Evolutionary conservation across 768 basidiomycete species (phyloP), one percentile per base, ranked within the genome.

Genomic region (Tylopilus rubrobrunneus): DNA sequence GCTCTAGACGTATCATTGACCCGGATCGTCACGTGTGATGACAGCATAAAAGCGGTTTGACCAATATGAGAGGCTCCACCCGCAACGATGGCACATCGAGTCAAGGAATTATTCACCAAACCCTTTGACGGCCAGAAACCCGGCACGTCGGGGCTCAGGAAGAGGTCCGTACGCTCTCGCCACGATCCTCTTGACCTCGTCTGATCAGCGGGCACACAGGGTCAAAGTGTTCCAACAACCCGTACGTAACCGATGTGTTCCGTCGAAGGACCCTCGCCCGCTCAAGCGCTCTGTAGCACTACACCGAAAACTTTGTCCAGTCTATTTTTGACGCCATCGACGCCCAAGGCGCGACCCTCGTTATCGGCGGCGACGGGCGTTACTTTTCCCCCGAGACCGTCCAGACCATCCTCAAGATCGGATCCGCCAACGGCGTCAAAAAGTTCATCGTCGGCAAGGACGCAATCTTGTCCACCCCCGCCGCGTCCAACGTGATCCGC

Each of bases 201-300:
- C 59, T 70, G 57, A 64, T 49, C 55, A 33, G 45, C 49, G 53
- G 31, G 57, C 37, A 7, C 21, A 37, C 67, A 95, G 92, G 66
- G 97, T 98, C 71, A 98, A 96, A 76, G 84, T 98, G 63, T 99
- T 99, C 82, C 91, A 99, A 74, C 92, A 98, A 71, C 81, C 91
- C 83, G 93, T 92, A 62, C 59, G 79, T 55, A 58, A 58, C 65
- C 31, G 64, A 59, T 59, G 46, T 34, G 25, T 25, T 49, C 21
- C 29, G 39, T 44, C 27, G 19, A 56, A 5, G 37, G 17, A 56
- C 40, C 12, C 43, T 33, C 37, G 40, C 31, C 50, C 44, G 52
- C 67, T 67, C 56, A 65, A 64, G 55, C 52, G 25, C 51, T 47
- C 51, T 52, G 50, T 50, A 94, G 92, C 86, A 98, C 78, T 99